A percentile compares a stretch with the other conserved stretches of the same genome.
These are phyloP conservation scores for Cladophialophora psammophila DNA, from an alignment of 2,329 filamentous ascomycete genomes.

Conservation along the genomic window DNA sequence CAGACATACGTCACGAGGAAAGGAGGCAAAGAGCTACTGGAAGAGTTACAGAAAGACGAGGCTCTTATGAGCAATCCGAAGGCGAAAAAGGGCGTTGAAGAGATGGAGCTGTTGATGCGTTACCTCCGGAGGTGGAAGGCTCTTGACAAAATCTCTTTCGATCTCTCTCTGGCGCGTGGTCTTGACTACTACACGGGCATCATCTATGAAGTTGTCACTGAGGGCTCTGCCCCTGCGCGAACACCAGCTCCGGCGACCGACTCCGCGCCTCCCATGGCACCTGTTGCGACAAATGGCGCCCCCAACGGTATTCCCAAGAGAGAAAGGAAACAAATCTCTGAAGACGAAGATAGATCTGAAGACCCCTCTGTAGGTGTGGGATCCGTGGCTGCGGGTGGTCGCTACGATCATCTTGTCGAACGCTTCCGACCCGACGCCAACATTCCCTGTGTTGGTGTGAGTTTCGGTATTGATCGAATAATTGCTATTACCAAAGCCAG, in stretches of 20 bases:
- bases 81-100: constrained; percentile 79
- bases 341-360: constrained; percentile 74
- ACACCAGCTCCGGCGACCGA: constrained; percentile 59
- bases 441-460: constrained; percentile 90
- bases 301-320: constrained; percentile 47
- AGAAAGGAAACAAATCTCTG: constrained; percentile 61
- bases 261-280: constrained; percentile 40
- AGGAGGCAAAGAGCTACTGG: constrained; percentile 76
- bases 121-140: constrained; percentile 82
- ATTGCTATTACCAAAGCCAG: constrained; percentile 88
- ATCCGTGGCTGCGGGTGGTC: constrained; percentile 85
- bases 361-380: constrained; percentile 85
- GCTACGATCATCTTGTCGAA: constrained; percentile 91
- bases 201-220: constrained; percentile 88
- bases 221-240: constrained; percentile 69
- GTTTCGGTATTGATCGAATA: constrained; percentile 94
- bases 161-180: constrained; percentile 86
- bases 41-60: constrained; percentile 72
- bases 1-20: constrained; percentile 82
- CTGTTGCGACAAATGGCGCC: constrained; percentile 52
- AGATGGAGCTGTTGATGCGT: constrained; percentile 80
- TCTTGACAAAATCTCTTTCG: constrained; percentile 79
- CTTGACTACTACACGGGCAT: constrained; percentile 93
- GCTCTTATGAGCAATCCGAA: constrained; percentile 73
- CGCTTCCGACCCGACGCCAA: constrained; percentile 89